Evolutionary conservation across 2,329 filamentous ascomycete species (phyloP), one percentile per base, ranked within the genome.

Genomic region (Cladophialophora chaetospira): DNA sequence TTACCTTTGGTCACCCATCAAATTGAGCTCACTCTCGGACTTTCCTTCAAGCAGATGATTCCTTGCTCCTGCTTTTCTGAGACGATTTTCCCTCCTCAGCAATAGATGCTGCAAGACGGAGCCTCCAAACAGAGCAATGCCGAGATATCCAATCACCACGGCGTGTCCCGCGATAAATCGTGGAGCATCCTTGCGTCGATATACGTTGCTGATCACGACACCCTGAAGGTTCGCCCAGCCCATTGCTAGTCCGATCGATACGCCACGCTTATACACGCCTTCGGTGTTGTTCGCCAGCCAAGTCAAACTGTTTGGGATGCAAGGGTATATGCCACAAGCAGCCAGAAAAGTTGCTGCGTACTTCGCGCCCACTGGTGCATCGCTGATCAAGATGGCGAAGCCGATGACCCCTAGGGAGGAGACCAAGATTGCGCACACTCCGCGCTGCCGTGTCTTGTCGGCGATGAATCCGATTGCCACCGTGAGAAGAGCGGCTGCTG

Each of bases 201-300:
- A 96, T 64, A 96, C 89, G 69, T 96, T 96, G 11, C 72, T 76
- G 5, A 71, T 73, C 59, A 96, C 88, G 19, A 96, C 83, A 33
- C 92, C 91, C 69, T 95, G 95, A 42, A 97, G 75, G 68, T 97
- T 96, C 26, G 91, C 91, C 89, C 90, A 96, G 17, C 88, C 91
- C 58, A 97, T 94, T 50, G 96, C 88, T 61, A 96, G 85, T 0
- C 92, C 92, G 0, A 96, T 75, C 0, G 89, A 89, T 13, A 96
- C 87, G 28, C 91, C 92, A 25, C 92, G 84, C 77, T 96, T 96
- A 75, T 95, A 96, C 1, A 93, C 88, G 10, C 92, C 75, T 73
- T 96, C 91, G 26, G 86, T 82, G 62, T 96, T 96, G 75, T 97
- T 97, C 45, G 86, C 85, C n/a, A 87, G 79, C 92, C 92, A 97